These are phyloP conservation scores for Litchi chinensis DNA, from an alignment of 345 rosid genomes.

Conservation along the genomic window DNA sequence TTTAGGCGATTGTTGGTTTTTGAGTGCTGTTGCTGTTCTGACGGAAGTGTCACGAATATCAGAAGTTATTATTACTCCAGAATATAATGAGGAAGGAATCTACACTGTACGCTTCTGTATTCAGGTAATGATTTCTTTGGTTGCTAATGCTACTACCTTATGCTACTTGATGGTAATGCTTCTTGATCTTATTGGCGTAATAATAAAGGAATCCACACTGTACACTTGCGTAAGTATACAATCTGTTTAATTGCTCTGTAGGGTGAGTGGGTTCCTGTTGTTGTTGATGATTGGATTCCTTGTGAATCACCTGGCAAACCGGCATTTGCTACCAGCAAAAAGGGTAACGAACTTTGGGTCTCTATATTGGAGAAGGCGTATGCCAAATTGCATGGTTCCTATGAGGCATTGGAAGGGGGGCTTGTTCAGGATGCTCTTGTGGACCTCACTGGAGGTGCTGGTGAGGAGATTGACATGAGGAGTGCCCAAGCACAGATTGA, in stretches of 20 bases:
- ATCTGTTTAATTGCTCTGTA: slow-evolving; percentile 33
- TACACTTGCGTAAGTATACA: not conserved
- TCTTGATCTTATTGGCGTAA: slow-evolving; percentile 18
- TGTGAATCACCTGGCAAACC: slow-evolving; percentile 97
- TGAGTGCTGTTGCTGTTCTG: slow-evolving; percentile 97
- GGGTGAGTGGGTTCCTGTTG: slow-evolving; percentile 99
- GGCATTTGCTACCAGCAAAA: slow-evolving; percentile 96
- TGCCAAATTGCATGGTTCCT: slow-evolving; percentile 98
- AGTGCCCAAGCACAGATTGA: slow-evolving; percentile 99
- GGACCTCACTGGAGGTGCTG: slow-evolving; percentile 99
- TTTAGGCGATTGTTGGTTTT: slow-evolving; percentile 98
- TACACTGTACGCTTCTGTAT: slow-evolving; percentile 99
- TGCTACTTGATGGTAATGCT: slow-evolving; percentile 14
- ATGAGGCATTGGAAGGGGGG: slow-evolving; percentile 98
- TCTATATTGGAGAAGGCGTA: slow-evolving; percentile 96
- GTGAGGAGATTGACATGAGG: slow-evolving; percentile 99
- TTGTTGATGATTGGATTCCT: slow-evolving; percentile 99
- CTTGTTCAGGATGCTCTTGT: slow-evolving; percentile 99
- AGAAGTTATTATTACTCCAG: slow-evolving; percentile 95
- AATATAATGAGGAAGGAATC: slow-evolving; percentile 97
- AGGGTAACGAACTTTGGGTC: slow-evolving; percentile 94
- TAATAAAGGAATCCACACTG: not conserved
- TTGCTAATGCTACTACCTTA: not conserved
- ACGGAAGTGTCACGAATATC: slow-evolving; percentile 94
- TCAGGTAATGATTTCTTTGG: slow-evolving; percentile 61